These are phyloP conservation scores for Tuctoria greenei DNA, from an alignment of 176 grass and related monocot species.

Conservation along the genomic window DNA sequence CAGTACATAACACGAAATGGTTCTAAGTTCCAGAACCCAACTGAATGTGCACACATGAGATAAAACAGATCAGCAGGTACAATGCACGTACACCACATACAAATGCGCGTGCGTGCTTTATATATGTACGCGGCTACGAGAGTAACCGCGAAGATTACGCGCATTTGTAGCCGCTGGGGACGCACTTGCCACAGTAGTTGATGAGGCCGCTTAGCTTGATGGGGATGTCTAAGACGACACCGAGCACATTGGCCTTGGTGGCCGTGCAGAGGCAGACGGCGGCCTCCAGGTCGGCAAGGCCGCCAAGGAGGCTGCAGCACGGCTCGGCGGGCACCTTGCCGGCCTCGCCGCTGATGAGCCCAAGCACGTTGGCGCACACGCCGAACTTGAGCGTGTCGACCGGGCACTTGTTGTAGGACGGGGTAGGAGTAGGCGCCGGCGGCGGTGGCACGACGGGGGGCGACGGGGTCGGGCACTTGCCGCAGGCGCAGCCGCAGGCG, in stretches of 20 bases:
- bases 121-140: slow-evolving; percentile 13
- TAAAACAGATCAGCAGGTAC: background rate
- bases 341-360: slow-evolving; percentile 35
- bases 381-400: slow-evolving; percentile 64
- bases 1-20: background rate
- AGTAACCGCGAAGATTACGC: background rate
- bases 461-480: slow-evolving; percentile 35
- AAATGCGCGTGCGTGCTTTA: background rate
- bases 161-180: slow-evolving; percentile 49
- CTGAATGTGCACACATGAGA: background rate
- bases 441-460: slow-evolving; percentile 29
- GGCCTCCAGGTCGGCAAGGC: slow-evolving; percentile 57
- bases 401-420: slow-evolving; percentile 43
- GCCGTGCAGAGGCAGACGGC: slow-evolving; percentile 72
- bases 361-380: slow-evolving; percentile 55
- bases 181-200: slow-evolving; percentile 74
- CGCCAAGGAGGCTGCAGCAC: slow-evolving; percentile 60
- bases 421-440: slow-evolving; percentile 16
- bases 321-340: slow-evolving; percentile 55
- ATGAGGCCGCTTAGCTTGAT: slow-evolving; percentile 59
- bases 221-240: slow-evolving; percentile 49
- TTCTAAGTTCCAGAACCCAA: slow-evolving; percentile 32
- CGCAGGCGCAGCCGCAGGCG: slow-evolving; percentile 45
- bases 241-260: slow-evolving; percentile 64
- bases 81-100: slow-evolving; percentile 3